Base-by-base conservation (phyloP, 768 basidiomycete species). In the Gloeophyllum trabeum region DNA sequence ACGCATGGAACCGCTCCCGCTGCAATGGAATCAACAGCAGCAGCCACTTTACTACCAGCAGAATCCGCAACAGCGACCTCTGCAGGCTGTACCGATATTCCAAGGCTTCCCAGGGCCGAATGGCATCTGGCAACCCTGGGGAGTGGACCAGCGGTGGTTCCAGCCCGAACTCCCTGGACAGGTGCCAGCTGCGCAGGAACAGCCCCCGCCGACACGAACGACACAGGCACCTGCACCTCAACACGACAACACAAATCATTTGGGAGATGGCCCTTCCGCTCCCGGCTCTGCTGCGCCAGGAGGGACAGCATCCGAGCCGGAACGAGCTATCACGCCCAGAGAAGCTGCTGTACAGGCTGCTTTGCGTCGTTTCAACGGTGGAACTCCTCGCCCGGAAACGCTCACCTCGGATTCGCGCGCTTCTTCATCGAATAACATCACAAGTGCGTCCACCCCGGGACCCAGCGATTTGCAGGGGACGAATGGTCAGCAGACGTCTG, bases 321-420 rank as follows among this genome's bases (percentile, higher is more conserved):
- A 4, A 24, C 50, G 24, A 35, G 46, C 52, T 6, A 46, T 54
- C 39, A 58, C 62, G 25, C 65, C 73, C 13, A 50, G 67, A 46
- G 67, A 69, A 34, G 80, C 79, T 1, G 84, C 85, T 18, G 79
- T 78, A 26, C 64, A 68, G 28, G 85, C 87, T 10, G 82, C 84
- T 3, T 48, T 84, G 45, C 70, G 73, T 45, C 69, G 83, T 44
- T 56, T 66, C 36, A 61, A 54, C 35, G 39, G 1, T 28, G 40
- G 6, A 39, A 41, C 10, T 22, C 32, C 28, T 16, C 28, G 28
- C 10, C 28, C 28, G 10, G 28, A 10, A 32, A 16, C 10, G 10
- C 28, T 32, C 10, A 10, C 28, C 16, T 32, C 28, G 10, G 28
- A 32, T 32, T 32, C 28, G 16, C 28, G 28, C 28, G n/a, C n/a